Percentiles rank a stretch among this genome's conserved stretches.
phyloP scores from a whole-genome alignment of 768 basidiomycete genomes.

The Pleurotus tuoliensis region DNA sequence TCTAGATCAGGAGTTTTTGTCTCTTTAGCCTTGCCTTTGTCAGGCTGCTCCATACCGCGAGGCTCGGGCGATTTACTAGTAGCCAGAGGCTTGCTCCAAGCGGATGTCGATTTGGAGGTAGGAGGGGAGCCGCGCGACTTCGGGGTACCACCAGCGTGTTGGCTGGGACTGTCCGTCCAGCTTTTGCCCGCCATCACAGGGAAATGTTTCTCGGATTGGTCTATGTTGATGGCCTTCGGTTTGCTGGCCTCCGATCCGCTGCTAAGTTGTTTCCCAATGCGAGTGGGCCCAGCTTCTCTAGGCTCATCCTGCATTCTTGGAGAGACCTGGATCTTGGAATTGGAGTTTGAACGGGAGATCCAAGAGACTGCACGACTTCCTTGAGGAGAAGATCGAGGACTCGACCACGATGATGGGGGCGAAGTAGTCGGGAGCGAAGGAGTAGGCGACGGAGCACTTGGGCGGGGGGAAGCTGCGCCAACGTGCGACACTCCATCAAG shows the following conservation, averaged over 20 bases:
- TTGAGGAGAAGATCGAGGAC: slow-evolving; percentile 15
- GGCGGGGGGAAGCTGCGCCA: background rate
- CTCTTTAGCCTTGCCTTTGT: slow-evolving; percentile 9
- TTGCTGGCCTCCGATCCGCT: slow-evolving; percentile 27
- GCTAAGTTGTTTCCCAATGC: slow-evolving; percentile 16
- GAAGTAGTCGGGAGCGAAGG: slow-evolving; percentile 18
- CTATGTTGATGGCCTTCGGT: slow-evolving; percentile 17
- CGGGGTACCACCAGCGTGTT: slow-evolving; percentile 7
- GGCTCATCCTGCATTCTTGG: slow-evolving; percentile 48
- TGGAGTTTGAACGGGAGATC: slow-evolving; percentile 30
- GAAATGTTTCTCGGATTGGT: slow-evolving; percentile 5
- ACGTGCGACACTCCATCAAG: slow-evolving; percentile 24
- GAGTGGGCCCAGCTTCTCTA: slow-evolving; percentile 44
- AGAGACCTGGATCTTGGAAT: slow-evolving; percentile 54
- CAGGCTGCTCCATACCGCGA: slow-evolving; percentile 1
- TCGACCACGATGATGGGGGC: slow-evolving; percentile 14
- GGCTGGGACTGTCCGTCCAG: slow-evolving; percentile 15
- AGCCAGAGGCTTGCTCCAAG: slow-evolving; percentile 37
- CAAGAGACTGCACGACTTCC: slow-evolving; percentile 14
- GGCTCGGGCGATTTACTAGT: slow-evolving; percentile 9
- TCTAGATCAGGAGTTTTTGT: slow-evolving; percentile 15
- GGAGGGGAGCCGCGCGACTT: slow-evolving; percentile 15
- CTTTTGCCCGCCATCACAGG: slow-evolving; percentile 5
- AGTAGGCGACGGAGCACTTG: slow-evolving; percentile 14
- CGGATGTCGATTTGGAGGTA: slow-evolving; percentile 21